Evolutionary conservation across 345 rosid species (phyloP), one percentile per base, ranked within the genome.

Genomic region (Citrus maxima): DNA sequence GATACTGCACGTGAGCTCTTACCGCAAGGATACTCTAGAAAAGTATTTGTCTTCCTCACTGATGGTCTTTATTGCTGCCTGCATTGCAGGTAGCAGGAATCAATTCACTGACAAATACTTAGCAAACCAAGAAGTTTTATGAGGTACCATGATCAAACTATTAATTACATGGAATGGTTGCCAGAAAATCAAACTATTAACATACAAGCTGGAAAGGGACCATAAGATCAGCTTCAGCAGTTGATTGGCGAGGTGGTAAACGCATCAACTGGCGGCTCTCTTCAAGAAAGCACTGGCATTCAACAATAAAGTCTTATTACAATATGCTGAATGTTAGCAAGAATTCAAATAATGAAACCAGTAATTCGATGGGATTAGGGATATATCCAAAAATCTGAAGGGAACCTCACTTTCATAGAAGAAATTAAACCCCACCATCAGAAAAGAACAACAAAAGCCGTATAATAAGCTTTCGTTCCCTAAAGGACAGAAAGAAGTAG

Each of bases 201-300:
- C 93, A 87, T 89, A 94, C 99, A 89, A 95, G 79, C 92, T 90
- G 98, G 81, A 95, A 95, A 34, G 99, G 97, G 81, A 95, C 88
- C 96, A 90, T 88, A 70, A 95, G 97, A 88, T 95, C 99, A 88
- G 98, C 93, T 87, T 91, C 98, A 62, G 97, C 99, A 81, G 97
- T 91, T 74, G 97, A 90, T 81, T 92, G 99, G 73, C 94, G 98
- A 75, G 98, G 99, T 27, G 99, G 98, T 78, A 95, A 85, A 77
- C 97, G 94, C 99, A 95, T 95, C 84, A 95, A 82, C 77, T 85
- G 94, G 46, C 95, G 91, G 85, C 99, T 90, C 86, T 94, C 99
- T 93, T 95, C 98, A 70, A 95, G 92, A 84, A 95, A 95, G 81
- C 97, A 94, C 99, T 95, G 86, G 80, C 73, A 85, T 67, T 38